These are phyloP conservation scores for Cordyceps militaris DNA, from an alignment of 2,329 filamentous ascomycete genomes.

Conservation along the genomic window DNA sequence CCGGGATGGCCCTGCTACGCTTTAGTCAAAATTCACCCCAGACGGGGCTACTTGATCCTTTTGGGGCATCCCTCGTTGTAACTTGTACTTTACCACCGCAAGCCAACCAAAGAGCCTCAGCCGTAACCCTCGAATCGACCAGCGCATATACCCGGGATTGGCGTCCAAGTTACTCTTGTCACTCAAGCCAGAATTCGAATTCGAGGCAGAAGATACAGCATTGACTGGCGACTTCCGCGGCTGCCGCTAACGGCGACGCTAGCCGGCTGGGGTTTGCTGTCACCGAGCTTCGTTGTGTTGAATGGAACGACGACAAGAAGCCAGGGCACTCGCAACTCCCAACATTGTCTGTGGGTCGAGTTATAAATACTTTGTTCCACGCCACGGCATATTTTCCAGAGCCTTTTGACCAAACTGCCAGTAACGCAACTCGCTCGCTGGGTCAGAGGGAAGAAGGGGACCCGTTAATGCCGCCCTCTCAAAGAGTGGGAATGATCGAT, in stretches of 20 bases:
- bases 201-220: too few species aligned
- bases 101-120: too few species aligned
- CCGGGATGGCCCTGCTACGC: not conserved
- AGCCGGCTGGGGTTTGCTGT: not conserved
- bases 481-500: constrained; percentile 1
- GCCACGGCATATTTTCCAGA: not conserved
- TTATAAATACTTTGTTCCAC: not conserved
- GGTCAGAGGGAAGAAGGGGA: not conserved
- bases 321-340: too few species aligned
- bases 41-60: not conserved
- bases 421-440: not conserved
- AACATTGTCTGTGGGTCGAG: not conserved
- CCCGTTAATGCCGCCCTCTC: not conserved
- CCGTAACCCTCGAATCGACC: not conserved
- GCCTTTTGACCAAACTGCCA: not conserved
- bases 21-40: not conserved
- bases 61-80: not conserved
- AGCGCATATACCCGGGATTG: too few species aligned
- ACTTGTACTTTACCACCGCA: not conserved
- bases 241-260: constrained; percentile 1
- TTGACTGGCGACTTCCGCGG: not conserved
- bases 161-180: not conserved
- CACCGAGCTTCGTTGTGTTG: not conserved
- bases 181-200: too few species aligned
- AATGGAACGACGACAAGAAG: too few species aligned